These are phyloP conservation scores for Cutaneotrichosporon curvatum DNA, from an alignment of 1,284 basidiomycete species.

Conservation along the genomic window DNA sequence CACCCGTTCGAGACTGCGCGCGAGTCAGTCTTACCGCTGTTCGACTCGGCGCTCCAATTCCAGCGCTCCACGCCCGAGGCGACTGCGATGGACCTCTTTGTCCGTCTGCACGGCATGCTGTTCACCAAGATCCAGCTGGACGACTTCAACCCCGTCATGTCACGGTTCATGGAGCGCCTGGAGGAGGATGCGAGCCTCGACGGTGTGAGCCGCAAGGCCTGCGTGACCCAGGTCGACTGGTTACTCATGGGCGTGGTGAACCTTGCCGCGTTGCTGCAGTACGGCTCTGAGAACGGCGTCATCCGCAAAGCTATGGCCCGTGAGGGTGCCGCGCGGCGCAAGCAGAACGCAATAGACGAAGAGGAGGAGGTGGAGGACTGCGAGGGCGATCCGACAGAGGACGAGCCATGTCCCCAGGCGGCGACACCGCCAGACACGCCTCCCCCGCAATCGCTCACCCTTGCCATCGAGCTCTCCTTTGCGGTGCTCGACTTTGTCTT, in stretches of 20 bases:
- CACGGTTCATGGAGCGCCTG: slow-evolving; percentile 77
- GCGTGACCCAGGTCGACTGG: slow-evolving; percentile 76
- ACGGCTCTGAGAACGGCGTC: slow-evolving; percentile 68
- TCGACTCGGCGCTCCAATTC: slow-evolving; percentile 64
- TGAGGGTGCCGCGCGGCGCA: slow-evolving; percentile 36
- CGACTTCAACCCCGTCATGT: slow-evolving; percentile 72
- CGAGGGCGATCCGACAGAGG: slow-evolving; percentile 2
- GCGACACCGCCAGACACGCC: slow-evolving; percentile 24
- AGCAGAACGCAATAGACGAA: slow-evolving; percentile 44
- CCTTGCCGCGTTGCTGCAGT: slow-evolving; percentile 75
- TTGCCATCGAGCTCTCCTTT: slow-evolving; percentile 73
- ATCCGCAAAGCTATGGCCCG: slow-evolving; percentile 53
- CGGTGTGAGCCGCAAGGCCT: slow-evolving; percentile 48
- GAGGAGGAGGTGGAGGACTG: slow-evolving; percentile 12
- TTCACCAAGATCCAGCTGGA: slow-evolving; percentile 92
- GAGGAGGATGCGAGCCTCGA: slow-evolving; percentile 55
- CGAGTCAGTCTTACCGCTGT: slow-evolving; percentile 77
- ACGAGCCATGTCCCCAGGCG: not conserved
- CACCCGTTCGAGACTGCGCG: slow-evolving; percentile 80
- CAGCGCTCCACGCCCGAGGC: slow-evolving; percentile 69
- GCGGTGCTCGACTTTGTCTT: slow-evolving; percentile 67
- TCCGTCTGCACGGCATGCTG: slow-evolving; percentile 88
- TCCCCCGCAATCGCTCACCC: slow-evolving; percentile 59
- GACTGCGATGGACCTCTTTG: slow-evolving; percentile 70
- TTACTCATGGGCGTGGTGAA: slow-evolving; percentile 89